These are phyloP conservation scores for Monoraphidium neglectum DNA, from an alignment of 139 green algal genomes.

Conservation along the genomic window DNA sequence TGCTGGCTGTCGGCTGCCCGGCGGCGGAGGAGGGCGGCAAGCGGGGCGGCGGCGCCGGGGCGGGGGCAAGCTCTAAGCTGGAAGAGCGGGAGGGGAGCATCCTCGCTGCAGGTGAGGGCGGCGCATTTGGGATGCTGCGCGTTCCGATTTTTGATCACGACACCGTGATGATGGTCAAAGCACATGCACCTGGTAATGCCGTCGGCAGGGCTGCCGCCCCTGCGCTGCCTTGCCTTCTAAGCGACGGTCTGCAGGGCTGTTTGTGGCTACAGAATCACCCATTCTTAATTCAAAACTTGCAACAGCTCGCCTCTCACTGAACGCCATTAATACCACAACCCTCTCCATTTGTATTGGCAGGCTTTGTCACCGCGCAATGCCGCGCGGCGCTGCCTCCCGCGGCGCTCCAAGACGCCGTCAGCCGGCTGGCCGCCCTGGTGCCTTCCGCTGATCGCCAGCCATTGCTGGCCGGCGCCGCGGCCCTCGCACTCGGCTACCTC, in stretches of 20 bases:
- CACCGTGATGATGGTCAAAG: not conserved
- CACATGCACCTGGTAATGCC: not conserved
- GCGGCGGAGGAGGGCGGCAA: not conserved
- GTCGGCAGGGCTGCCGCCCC: not conserved
- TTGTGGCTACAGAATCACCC: not conserved
- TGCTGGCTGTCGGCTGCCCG: constrained; percentile 9
- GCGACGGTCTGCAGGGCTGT: not conserved
- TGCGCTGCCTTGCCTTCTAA: not conserved
- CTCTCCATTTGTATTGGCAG: not conserved
- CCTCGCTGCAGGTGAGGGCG: constrained; percentile 40
- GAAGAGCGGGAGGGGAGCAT: constrained; percentile 53
- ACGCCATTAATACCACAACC: not conserved
- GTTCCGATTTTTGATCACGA: not conserved
- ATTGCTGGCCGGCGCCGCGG: constrained; percentile 35
- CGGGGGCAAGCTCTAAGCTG: constrained; percentile 8
- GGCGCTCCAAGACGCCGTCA: constrained; percentile 1
- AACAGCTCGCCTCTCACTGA: not conserved
- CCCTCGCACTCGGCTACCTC: constrained; percentile 39
- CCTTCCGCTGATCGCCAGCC: not conserved
- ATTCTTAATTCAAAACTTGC: not conserved
- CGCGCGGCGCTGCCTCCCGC: not conserved
- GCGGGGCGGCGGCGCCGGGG: not conserved
- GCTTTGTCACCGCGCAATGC: not conserved
- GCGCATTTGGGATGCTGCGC: not conserved
- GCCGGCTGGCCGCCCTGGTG: not conserved